phyloP scores from a whole-genome alignment of 371 early-diverging fungal species.

The Mortierella polycephala region DNA sequence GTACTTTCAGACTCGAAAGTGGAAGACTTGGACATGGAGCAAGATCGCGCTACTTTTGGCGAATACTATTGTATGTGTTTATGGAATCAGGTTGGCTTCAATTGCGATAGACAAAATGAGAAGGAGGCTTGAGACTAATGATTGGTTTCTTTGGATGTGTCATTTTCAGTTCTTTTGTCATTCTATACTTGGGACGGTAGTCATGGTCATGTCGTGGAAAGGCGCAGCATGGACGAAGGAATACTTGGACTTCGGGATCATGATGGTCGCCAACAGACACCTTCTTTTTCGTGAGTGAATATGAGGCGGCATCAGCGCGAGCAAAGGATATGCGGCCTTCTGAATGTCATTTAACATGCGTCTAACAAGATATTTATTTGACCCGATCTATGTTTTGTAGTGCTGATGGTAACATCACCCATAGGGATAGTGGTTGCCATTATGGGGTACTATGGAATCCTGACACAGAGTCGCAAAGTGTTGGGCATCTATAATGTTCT shows the following conservation, averaged over 20 bases:
- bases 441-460: constrained; percentile 65
- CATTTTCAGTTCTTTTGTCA: constrained; percentile 59
- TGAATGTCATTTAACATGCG: background rate
- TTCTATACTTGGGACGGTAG: constrained; percentile 45
- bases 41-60: constrained; percentile 63
- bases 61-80: constrained; percentile 60
- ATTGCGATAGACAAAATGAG: background rate
- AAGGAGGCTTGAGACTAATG: background rate
- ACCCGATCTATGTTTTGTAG: constrained; percentile 29
- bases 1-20: constrained; percentile 5
- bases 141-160: background rate
- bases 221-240: constrained; percentile 38
- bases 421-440: constrained; percentile 61
- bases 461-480: constrained; percentile 61
- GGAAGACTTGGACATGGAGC: constrained; percentile 60
- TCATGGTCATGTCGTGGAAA: constrained; percentile 25
- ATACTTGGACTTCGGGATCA: constrained; percentile 40
- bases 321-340: background rate
- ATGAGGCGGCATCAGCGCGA: background rate
- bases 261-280: constrained; percentile 35
- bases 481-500: constrained; percentile 62
- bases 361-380: background rate
- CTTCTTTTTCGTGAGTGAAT: constrained; percentile 58
- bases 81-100: background rate
- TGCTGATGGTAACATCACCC: constrained; percentile 60